Evolutionary conservation across 441 rosid species (phyloP).

Genomic region (Metrosideros polymorpha): DNA sequence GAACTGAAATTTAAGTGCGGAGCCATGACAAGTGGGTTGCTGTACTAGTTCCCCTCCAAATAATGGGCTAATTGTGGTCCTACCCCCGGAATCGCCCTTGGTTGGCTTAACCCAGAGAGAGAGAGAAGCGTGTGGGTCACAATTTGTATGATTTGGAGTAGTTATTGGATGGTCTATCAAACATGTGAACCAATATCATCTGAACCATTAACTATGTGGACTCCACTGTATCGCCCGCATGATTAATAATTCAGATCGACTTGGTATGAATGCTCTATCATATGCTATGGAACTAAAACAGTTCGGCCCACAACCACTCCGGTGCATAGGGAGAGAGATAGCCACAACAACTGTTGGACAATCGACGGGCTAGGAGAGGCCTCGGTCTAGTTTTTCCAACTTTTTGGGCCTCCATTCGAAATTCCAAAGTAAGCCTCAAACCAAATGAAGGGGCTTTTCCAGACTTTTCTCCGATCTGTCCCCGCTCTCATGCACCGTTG

Average conservation of each 20-base stretch:
- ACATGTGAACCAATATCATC: neutral
- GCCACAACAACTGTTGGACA: neutral
- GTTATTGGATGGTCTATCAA: neutral
- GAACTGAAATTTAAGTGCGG: neutral
- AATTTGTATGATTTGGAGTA: neutral
- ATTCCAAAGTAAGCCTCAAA: neutral
- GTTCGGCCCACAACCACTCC: neutral
- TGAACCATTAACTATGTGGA: accelerated
- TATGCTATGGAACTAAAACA: neutral
- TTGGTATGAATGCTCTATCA: neutral
- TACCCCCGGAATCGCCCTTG: too few relatives aligned
- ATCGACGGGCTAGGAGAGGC: neutral
- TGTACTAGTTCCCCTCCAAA: neutral
- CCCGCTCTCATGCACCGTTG: neutral
- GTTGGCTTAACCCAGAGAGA: neutral
- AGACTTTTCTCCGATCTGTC: neutral
- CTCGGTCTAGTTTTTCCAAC: neutral
- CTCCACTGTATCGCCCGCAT: neutral
- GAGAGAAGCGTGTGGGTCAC: neutral
- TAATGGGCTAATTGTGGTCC: neutral
- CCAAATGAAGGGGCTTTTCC: neutral
- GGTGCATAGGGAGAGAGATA: neutral
- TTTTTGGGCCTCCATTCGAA: neutral
- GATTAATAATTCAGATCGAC: neutral
- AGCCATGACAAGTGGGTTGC: neutral